Evolutionary conservation across 2,329 filamentous ascomycete genomes (phyloP).

Genomic region (Arthroderma sp.): DNA sequence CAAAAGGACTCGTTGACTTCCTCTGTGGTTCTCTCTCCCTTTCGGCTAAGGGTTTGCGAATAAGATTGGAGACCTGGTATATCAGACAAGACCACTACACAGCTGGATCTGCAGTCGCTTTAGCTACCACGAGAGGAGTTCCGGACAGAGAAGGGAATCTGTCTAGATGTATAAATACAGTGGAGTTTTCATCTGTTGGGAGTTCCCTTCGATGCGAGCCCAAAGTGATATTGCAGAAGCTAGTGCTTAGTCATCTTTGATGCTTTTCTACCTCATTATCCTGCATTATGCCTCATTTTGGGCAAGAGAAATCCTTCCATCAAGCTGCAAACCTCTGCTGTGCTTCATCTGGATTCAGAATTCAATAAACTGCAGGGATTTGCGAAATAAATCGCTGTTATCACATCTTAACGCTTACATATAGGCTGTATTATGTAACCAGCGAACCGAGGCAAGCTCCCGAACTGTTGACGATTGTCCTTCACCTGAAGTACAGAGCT

Average conservation of each 20-base stretch:
- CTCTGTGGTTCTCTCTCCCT: not conserved
- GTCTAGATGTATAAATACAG: not conserved
- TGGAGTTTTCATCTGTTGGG: not conserved
- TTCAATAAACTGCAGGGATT: not conserved
- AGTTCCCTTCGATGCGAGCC: not conserved
- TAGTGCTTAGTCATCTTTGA: not conserved
- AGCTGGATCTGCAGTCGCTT: not conserved
- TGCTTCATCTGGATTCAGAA: not conserved
- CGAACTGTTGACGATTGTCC: not conserved
- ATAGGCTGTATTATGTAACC: not conserved
- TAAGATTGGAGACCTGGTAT: not conserved
- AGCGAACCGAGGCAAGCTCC: not conserved
- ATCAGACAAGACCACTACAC: not conserved
- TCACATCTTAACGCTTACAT: not conserved
- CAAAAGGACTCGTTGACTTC: not conserved
- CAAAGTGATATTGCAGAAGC: not conserved
- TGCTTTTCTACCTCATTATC: not conserved
- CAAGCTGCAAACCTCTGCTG: not conserved
- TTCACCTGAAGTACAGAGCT: not conserved
- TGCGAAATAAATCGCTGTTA: not conserved
- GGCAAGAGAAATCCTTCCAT: not conserved
- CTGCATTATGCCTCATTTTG: not conserved
- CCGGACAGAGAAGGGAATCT: not conserved
- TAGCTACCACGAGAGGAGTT: not conserved
- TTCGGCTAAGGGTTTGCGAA: not conserved